Percentiles rank a stretch among this genome's conserved stretches.
Evolutionary conservation across 2,329 filamentous ascomycete genomes (phyloP).

Genomic region (Pestalotiopsis fici): DNA sequence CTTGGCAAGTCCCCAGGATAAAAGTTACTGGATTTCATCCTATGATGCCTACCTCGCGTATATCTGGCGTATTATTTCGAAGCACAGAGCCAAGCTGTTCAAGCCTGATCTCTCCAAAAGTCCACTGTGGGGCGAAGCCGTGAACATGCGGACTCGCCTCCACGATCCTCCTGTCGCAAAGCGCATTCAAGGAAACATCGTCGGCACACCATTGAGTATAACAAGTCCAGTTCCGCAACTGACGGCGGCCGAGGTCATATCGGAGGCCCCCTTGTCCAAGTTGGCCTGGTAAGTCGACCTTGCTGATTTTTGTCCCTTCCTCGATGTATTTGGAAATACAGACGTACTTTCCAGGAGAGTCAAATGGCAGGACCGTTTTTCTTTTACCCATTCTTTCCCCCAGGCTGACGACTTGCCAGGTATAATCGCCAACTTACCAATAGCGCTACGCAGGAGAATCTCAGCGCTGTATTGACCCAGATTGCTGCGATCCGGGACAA

Average conservation of each 20-base stretch:
- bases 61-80: constrained; percentile 39
- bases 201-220: constrained; percentile 26
- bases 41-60: constrained; percentile 4
- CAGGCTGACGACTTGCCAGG: background rate
- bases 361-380: too few relatives aligned
- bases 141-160: constrained; percentile 23
- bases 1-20: background rate
- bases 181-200: constrained; percentile 37
- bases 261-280: constrained; percentile 14
- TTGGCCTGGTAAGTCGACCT: background rate
- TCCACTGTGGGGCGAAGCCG: background rate
- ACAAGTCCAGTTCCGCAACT: background rate
- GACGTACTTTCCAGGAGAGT: too few relatives aligned
- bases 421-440: constrained; percentile 1
- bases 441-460: background rate
- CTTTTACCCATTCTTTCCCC: too few relatives aligned
- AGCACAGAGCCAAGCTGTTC: constrained; percentile 2
- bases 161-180: constrained; percentile 29
- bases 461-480: background rate
- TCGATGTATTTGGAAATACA: too few relatives aligned
- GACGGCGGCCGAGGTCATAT: background rate
- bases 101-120: background rate
- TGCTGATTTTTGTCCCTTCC: background rate
- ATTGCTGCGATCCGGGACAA: constrained; percentile 2
- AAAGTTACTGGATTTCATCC: background rate